These are phyloP conservation scores for Solanum chacoense DNA, from an alignment of 305 asterid genomes.

Conservation along the genomic window DNA sequence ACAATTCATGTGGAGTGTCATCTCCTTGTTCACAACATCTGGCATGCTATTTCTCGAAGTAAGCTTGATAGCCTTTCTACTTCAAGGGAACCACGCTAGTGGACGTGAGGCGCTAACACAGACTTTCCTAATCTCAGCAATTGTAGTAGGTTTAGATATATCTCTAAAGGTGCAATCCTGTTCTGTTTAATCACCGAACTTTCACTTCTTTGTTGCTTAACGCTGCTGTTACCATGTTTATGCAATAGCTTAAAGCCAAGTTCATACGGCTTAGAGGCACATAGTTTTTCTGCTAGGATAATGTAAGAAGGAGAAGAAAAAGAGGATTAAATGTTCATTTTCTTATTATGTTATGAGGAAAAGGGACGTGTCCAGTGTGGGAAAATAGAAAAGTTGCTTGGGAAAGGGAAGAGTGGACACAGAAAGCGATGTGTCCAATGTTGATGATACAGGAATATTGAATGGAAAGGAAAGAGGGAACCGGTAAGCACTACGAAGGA, in stretches of 20 bases:
- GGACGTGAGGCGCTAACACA: slow-evolving; percentile 33
- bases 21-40: slow-evolving; percentile 28
- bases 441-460: background rate
- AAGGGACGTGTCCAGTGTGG: background rate
- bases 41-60: slow-evolving; percentile 40
- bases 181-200: background rate
- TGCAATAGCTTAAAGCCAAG: background rate
- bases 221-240: background rate
- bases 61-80: slow-evolving; percentile 32
- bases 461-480: background rate
- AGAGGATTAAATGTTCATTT: background rate
- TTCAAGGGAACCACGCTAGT: slow-evolving; percentile 34
- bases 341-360: background rate
- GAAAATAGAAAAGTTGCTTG: background rate
- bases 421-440: background rate
- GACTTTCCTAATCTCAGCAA: slow-evolving; percentile 28
- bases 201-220: background rate
- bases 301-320: background rate
- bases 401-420: background rate
- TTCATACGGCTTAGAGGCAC: background rate
- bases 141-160: slow-evolving; percentile 28
- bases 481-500: background rate
- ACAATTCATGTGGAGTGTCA: slow-evolving; percentile 22
- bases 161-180: slow-evolving; percentile 21
- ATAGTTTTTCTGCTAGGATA: background rate